These are phyloP conservation scores for Leccinum fibrillosum DNA, from an alignment of 768 basidiomycete species.

Conservation along the genomic window DNA sequence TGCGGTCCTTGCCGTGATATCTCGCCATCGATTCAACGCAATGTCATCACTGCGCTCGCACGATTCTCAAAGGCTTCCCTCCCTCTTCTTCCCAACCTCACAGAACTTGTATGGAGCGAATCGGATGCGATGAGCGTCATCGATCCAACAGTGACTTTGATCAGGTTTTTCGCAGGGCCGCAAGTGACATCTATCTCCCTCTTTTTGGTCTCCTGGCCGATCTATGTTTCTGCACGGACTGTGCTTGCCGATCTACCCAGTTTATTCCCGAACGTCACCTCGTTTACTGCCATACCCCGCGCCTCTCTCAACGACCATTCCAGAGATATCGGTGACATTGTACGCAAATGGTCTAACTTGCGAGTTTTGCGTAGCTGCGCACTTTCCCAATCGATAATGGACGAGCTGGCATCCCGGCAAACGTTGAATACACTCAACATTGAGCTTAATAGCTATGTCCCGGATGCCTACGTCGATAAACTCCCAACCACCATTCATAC, in stretches of 20 bases:
- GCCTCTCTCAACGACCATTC: constrained; percentile 7
- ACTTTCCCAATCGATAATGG: constrained; percentile 10
- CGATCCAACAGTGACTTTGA: constrained; percentile 6
- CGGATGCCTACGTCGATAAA: background rate
- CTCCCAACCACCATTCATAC: constrained; percentile 7
- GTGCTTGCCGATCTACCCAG: constrained; percentile 2
- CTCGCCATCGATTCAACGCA: background rate
- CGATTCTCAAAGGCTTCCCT: constrained; percentile 7
- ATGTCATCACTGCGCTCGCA: constrained; percentile 6
- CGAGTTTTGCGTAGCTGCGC: constrained; percentile 6
- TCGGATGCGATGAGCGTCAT: background rate
- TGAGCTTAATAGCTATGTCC: constrained; percentile 1
- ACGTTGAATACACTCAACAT: constrained; percentile 10
- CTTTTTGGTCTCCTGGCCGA: constrained; percentile 6
- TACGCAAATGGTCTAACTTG: constrained; percentile 7
- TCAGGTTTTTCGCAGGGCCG: constrained; percentile 14
- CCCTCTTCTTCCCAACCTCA: constrained; percentile 17
- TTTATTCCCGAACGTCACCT: constrained; percentile 18
- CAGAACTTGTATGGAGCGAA: constrained; percentile 7
- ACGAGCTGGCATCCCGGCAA: constrained; percentile 2
- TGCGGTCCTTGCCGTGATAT: constrained; percentile 5
- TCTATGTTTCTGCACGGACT: background rate
- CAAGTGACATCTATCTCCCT: background rate
- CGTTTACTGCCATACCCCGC: constrained; percentile 8
- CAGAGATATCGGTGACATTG: constrained; percentile 9